Evolutionary conservation across 2,329 filamentous ascomycete species (phyloP), one percentile per base, ranked within the genome.

Genomic region (Pseudocercospora musae): DNA sequence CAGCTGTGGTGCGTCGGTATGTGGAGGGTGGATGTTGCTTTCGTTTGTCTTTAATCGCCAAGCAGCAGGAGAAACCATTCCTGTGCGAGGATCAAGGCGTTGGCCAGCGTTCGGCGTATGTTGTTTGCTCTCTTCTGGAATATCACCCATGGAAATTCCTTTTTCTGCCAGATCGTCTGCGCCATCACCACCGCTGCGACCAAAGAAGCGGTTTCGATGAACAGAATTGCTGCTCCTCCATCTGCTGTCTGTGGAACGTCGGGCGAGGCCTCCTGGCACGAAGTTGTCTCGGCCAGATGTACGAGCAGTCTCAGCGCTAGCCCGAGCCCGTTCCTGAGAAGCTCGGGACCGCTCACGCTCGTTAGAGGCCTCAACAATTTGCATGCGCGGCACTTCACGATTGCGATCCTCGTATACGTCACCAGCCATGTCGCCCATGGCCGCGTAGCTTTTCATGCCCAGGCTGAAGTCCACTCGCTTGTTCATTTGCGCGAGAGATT

Each of bases 401-500:
- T 77, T 72, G 13, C 79, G 80, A 69, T 87, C 85, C 60, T 87
- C 85, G 70, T 86, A 88, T 0, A 90, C 84, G 69, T 91, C 88
- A 50, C 85, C 86, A 63, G 84, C 82, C 49, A 86, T 77, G 66
- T 89, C 86, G 31, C 79, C 80, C 0, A 83, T 80, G 3, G 81
- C 81, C 44, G 88, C 79, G 49, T 84, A 81, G 33, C 79, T 81
- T 11, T 66, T 68, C 82, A 89, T 88, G 29, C 88, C 88, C 1
- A 90, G 79, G 1, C 87, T 89, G 75, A 90, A 90, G 72, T 90
- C 88, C 29, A 90, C 87, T 27, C 87, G 85, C 59, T 85, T 86
- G 37, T 80, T 79, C 79, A 86, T 85, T 9, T 81, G 78, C 0
- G 83, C 80, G 8, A 86, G 75, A 0, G 85, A 85, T 66, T 88